Conservation (phyloP, 2,329 filamentous ascomycete genomes). For the Talaromyces sp. region DNA sequence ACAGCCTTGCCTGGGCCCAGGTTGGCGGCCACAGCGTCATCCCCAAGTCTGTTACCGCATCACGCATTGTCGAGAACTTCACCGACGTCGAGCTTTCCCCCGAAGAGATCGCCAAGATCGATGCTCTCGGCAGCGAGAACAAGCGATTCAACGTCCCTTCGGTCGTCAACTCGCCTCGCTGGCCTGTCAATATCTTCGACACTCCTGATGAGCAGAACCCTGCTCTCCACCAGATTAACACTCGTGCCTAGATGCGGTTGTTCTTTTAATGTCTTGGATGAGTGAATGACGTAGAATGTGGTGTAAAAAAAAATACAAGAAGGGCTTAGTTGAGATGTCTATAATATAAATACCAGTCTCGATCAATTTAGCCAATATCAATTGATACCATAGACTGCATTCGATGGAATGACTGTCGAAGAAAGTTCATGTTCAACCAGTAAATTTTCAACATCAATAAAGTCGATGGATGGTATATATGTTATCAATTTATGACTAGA, state of each 20-base stretch:
- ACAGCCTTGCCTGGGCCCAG: constrained; percentile 35
- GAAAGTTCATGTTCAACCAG: background rate
- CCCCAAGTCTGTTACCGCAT: constrained; percentile 39
- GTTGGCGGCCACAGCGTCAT: constrained; percentile 36
- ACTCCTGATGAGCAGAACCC: constrained; percentile 48
- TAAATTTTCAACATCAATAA: background rate
- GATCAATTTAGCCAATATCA: background rate
- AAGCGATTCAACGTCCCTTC: constrained; percentile 34
- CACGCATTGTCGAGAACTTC: constrained; percentile 40
- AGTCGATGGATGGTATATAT: background rate
- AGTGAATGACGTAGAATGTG: background rate
- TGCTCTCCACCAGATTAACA: constrained; percentile 45
- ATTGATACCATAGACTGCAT: background rate
- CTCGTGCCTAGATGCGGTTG: constrained; percentile 8
- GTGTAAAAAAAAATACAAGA: background rate
- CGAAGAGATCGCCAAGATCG: constrained; percentile 33
- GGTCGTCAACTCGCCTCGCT: constrained; percentile 43
- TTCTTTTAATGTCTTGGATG: background rate
- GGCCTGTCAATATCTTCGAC: constrained; percentile 54
- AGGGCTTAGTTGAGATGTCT: background rate
- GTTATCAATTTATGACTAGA: background rate
- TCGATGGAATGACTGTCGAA: background rate
- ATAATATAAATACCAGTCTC: background rate
- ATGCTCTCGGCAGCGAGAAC: constrained; percentile 25
- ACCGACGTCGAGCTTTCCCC: constrained; percentile 35